phyloP scores from a whole-genome alignment of 768 basidiomycete genomes.

The Russula sp. region DNA sequence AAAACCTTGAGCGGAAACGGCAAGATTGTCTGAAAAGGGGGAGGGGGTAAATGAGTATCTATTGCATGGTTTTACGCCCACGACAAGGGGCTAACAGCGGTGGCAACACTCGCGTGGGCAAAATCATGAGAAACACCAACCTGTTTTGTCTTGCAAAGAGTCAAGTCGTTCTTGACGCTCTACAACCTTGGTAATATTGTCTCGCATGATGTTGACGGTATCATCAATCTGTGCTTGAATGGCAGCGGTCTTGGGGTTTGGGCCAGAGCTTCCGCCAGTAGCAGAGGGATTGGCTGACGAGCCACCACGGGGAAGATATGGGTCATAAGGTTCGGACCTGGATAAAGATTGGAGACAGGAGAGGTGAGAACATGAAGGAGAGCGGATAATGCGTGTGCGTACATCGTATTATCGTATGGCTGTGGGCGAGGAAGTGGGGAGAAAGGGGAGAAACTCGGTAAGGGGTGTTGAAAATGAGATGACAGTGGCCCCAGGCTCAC shows the following conservation, averaged over 20 bases:
- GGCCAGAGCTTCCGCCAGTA: constrained; percentile 34
- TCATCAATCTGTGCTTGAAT: constrained; percentile 97
- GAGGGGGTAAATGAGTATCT: background rate
- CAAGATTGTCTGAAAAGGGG: constrained; percentile 76
- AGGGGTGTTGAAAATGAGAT: background rate
- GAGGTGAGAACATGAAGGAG: constrained; percentile 14
- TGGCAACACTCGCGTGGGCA: background rate
- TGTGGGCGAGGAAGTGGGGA: background rate
- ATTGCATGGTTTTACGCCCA: background rate
- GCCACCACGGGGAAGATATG: constrained; percentile 87
- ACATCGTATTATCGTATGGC: constrained; percentile 17
- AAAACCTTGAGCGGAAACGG: constrained; percentile 98
- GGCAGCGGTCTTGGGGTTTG: constrained; percentile 82
- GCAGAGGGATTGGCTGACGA: constrained; percentile 46
- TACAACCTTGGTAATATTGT: constrained; percentile 94
- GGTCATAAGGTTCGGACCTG: constrained; percentile 99
- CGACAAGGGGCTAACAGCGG: background rate
- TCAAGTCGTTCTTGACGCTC: constrained; percentile 94
- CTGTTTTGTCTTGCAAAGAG: constrained; percentile 95
- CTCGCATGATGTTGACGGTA: constrained; percentile 96
- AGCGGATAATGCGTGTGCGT: background rate
- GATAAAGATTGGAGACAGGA: constrained; percentile 14
- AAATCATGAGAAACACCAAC: constrained; percentile 39
- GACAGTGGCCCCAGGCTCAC: constrained; percentile 14
- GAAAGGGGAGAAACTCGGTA: background rate